Evolutionary conservation across 78 protist species (phyloP), one percentile per base, ranked within the genome.

Genomic region (Dictyostelium purpureum): DNA sequence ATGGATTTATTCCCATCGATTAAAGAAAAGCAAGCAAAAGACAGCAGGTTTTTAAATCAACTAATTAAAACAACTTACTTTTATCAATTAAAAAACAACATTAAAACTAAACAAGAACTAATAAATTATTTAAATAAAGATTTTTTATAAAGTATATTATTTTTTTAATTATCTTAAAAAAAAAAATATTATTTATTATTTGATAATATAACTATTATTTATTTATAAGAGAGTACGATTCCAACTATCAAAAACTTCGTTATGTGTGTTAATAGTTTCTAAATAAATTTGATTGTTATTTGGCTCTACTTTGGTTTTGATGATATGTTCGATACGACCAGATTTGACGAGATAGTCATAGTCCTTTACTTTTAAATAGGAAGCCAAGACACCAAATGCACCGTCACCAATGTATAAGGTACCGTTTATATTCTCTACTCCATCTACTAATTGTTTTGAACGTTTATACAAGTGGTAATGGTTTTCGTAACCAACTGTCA

Each of bases 381-480:
- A 40, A 9, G 90, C 70, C 2, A 19, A 28, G 0, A 59, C 93
- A 49, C 94, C 94, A 70, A 77, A 89, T 19, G 94, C 18, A 35
- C 94, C 94, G 59, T 89, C 94, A 35, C 94, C 94, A 40, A 89
- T 76, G 57, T 89, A 89, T 33, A 89, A 45, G 4, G 94, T 89
- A 35, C 94, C 94, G 9, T 21, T 35, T 14, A 43, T 24, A 49
- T 77, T 74, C 9, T 49, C 52, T 7, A 11, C 54, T 5, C 89
- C 87, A 63, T 45, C 56, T 28, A 35, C 2, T 67, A 91, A n/a
- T 45, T 56, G 76, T 33, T 79, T 93, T 12, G 90, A 61, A 28
- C 96, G 67, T 47, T 82, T 87, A 75, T 77, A 93, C 26, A 80
- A 71, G 73, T 93, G 96, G 38, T 93, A 87, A 54, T 93, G 96